Percentiles rank a stretch among this genome's conserved stretches.
Evolutionary conservation across 345 rosid genomes (phyloP).

Genomic region (Fremontodendron californicum): DNA sequence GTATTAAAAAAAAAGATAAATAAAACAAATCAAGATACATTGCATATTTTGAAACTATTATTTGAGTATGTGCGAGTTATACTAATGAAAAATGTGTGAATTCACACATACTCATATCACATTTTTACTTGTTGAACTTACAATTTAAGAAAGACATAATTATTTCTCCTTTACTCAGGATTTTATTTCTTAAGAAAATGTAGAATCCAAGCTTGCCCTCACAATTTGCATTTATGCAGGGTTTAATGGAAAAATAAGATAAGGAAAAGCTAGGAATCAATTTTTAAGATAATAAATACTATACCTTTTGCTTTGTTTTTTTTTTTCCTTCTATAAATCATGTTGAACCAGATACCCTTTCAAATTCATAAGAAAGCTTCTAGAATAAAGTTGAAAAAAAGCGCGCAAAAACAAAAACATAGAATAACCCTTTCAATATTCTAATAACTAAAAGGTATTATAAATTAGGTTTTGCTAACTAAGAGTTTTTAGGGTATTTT

Average conservation of each 20-base stretch:
- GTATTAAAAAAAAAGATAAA: too few relatives aligned
- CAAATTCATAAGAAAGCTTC: background rate
- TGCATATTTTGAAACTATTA: background rate
- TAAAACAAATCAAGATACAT: background rate
- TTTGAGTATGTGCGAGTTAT: too few relatives aligned
- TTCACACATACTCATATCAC: too few relatives aligned
- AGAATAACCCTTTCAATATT: background rate
- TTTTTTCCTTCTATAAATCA: background rate
- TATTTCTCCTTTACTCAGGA: background rate
- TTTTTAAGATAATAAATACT: background rate
- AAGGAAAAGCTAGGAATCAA: background rate
- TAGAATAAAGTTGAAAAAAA: background rate
- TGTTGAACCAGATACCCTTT: slow-evolving; percentile 15
- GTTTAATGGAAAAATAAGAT: background rate
- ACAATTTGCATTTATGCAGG: background rate
- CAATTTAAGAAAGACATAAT: background rate
- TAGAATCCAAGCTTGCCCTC: background rate
- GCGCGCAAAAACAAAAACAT: background rate
- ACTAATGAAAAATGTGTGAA: too few relatives aligned
- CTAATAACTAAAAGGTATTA: background rate
- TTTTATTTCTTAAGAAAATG: background rate
- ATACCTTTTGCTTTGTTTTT: background rate
- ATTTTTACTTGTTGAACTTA: too few relatives aligned
- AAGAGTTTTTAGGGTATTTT: too few relatives aligned
- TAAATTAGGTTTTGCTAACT: too few relatives aligned